These are phyloP conservation scores for Clitoria ternatea DNA, from an alignment of 306 rosid genomes.

Conservation along the genomic window DNA sequence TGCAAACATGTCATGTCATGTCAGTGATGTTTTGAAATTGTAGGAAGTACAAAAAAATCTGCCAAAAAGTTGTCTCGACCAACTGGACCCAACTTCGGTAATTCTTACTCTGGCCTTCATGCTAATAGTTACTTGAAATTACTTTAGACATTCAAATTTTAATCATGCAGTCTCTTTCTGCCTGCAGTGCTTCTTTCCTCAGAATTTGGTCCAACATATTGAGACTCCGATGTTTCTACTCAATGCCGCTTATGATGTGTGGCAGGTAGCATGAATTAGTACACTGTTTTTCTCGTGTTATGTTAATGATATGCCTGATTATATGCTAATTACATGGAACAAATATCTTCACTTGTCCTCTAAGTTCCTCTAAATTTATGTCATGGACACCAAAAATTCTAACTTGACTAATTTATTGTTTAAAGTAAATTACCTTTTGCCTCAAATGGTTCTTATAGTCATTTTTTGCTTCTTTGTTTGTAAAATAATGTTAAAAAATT, in stretches of 20 bases:
- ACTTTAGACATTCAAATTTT: conserved; percentile 1
- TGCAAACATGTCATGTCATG: conserved; percentile 12
- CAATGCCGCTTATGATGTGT: conserved; percentile 88
- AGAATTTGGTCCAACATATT: conserved; percentile 57
- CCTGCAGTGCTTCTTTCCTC: conserved; percentile 88
- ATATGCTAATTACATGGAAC: background rate
- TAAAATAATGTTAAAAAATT: background rate
- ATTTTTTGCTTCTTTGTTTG: background rate
- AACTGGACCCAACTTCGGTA: conserved; percentile 72
- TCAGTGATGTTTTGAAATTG: conserved; percentile 15
- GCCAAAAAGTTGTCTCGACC: conserved; percentile 53
- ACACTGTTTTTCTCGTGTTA: background rate
- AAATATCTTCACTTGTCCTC: background rate
- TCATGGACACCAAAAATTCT: background rate
- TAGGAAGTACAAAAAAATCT: conserved; percentile 71
- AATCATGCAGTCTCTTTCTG: conserved; percentile 4
- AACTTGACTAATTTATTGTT: conserved; percentile 12
- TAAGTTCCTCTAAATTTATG: background rate
- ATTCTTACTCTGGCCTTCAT: conserved; percentile 27
- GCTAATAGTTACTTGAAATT: background rate
- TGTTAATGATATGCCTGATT: background rate
- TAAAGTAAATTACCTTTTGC: background rate
- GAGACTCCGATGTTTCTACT: conserved; percentile 86
- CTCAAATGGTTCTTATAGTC: background rate
- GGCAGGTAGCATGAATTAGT: conserved; percentile 64